A percentile compares a stretch with the other conserved stretches of the same genome.
These are phyloP conservation scores for Cystobasidium slooffiae DNA, from an alignment of 1,284 basidiomycete species.

Conservation along the genomic window DNA sequence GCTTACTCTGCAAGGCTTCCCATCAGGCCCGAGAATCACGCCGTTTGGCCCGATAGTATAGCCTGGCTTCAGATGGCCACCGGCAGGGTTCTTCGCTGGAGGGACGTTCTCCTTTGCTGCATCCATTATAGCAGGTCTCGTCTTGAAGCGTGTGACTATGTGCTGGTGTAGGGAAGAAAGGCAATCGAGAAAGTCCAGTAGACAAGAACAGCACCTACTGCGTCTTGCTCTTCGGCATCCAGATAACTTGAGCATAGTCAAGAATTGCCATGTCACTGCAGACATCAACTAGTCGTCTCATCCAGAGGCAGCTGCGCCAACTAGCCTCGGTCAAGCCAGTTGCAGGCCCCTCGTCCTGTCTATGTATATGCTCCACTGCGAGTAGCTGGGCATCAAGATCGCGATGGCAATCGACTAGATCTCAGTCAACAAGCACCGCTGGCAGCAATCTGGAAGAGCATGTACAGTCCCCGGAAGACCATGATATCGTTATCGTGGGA, in stretches of 20 bases:
- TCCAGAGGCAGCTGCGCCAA: slow-evolving; percentile 4
- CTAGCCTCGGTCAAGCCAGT: not conserved
- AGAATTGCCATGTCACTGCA: slow-evolving; percentile 25
- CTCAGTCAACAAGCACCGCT: slow-evolving; percentile 3
- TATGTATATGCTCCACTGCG: slow-evolving; percentile 9
- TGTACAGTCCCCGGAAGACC: slow-evolving; percentile 58
- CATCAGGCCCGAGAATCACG: slow-evolving; percentile 83
- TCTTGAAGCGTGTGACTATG: not conserved
- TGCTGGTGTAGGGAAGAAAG: not conserved
- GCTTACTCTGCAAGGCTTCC: slow-evolving; percentile 91
- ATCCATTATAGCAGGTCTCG: slow-evolving; percentile 11
- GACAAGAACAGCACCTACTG: not conserved
- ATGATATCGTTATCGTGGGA: slow-evolving; percentile 89
- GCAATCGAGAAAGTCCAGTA: slow-evolving; percentile 29
- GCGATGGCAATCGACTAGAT: slow-evolving; percentile 26
- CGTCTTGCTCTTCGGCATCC: not conserved
- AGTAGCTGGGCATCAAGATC: slow-evolving; percentile 15
- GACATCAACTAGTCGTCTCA: slow-evolving; percentile 16
- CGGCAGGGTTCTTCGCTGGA: not conserved
- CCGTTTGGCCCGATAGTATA: slow-evolving; percentile 59
- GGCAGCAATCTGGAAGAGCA: not conserved
- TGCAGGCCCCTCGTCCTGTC: slow-evolving; percentile 15
- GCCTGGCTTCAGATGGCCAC: slow-evolving; percentile 18
- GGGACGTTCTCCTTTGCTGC: slow-evolving; percentile 19
- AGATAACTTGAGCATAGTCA: not conserved